These are phyloP conservation scores for Leersia perrieri DNA, from an alignment of 176 grass and related monocot species.

Conservation along the genomic window DNA sequence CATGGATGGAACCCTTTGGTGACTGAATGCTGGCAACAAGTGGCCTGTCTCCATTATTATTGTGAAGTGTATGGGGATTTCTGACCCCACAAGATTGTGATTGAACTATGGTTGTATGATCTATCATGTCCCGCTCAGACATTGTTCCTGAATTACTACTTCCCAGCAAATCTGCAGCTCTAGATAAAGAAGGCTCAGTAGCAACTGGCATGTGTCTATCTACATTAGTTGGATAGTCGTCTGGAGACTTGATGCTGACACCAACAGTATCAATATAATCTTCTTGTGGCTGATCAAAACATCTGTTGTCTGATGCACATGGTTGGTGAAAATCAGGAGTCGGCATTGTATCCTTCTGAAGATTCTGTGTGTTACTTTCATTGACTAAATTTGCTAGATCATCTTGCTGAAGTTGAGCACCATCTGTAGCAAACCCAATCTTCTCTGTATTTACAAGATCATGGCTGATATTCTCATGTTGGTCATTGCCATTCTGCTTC, in stretches of 20 bases:
- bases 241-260: neutral
- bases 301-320: neutral
- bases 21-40: conserved; percentile 8
- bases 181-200: conserved; percentile 12
- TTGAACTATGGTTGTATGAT: conserved; percentile 19
- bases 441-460: conserved; percentile 24
- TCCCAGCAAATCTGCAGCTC: conserved; percentile 7
- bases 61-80: conserved; percentile 3
- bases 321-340: neutral
- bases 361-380: conserved; percentile 16
- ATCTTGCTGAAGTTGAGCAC: conserved; percentile 27
- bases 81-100: conserved; percentile 5
- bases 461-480: neutral
- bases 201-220: conserved; percentile 13
- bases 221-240: conserved; percentile 12
- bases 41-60: conserved; percentile 10
- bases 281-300: conserved; percentile 1
- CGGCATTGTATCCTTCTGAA: neutral
- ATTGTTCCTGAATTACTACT: conserved; percentile 13
- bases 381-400: neutral
- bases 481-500: conserved; percentile 8
- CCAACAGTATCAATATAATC: neutral
- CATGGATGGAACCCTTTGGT: conserved; percentile 22
- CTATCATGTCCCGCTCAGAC: neutral
- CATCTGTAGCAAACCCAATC: conserved; percentile 9